These are phyloP conservation scores for Penicillium angulare DNA, from an alignment of 495 filamentous ascomycete genomes.

Conservation along the genomic window DNA sequence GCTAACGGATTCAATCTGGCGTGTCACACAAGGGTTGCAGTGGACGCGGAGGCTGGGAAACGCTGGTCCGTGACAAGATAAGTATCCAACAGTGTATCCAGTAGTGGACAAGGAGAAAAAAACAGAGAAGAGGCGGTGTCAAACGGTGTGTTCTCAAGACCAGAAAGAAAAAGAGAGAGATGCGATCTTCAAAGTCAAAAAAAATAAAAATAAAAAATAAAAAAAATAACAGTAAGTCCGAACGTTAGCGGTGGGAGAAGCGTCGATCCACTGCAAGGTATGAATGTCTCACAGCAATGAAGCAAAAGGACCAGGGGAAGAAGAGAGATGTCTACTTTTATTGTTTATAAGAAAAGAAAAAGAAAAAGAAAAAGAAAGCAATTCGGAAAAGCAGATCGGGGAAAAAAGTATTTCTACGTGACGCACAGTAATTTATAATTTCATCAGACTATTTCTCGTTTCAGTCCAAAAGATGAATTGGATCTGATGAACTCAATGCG, in stretches of 20 bases:
- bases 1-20: constrained; percentile 8
- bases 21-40: constrained; percentile 34
- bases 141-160: no score
- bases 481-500: no score
- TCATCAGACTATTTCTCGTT: no score
- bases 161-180: constrained; percentile 2
- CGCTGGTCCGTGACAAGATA: constrained; percentile 20
- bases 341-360: constrained; percentile 5
- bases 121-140: constrained; percentile 24
- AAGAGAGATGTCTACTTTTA: no score
- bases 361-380: constrained; percentile 3
- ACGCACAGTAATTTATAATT: constrained; percentile 19
- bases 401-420: background rate
- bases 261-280: constrained; percentile 29
- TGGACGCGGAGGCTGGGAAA: constrained; percentile 28
- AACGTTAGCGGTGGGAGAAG: constrained; percentile 13
- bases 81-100: no score
- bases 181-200: background rate
- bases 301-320: constrained; percentile 29
- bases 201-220: constrained; percentile 11
- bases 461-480: no score
- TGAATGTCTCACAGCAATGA: constrained; percentile 20
- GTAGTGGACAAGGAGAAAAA: no score
- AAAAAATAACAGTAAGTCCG: constrained; percentile 10
- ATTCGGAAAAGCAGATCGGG: no score